Base-by-base conservation (phyloP, 2,329 filamentous ascomycete species). In the Aureobasidium sp. region DNA sequence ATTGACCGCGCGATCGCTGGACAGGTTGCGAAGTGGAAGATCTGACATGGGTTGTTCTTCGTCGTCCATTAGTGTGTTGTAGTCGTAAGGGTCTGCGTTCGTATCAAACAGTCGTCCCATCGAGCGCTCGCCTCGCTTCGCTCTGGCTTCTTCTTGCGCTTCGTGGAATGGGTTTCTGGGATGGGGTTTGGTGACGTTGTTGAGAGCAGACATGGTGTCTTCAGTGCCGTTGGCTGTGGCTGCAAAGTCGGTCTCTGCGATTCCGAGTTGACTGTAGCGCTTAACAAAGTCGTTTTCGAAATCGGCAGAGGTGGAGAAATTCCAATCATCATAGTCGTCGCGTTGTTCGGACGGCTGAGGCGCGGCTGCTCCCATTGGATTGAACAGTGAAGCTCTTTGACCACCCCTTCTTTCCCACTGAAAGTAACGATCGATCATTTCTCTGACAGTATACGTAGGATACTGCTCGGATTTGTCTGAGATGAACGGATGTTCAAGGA, bases 331-430 rank as follows among this genome's bases (percentile, higher is more conserved):
- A 3, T 78, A 74, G 0, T 75, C 69, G 7, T 73, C 68, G 19
- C 55, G 55, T 4, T 78, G 74, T 75, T 73, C 13, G 74, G 68
- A 21, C 66, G 29, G 79, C 77, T 31, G 79, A 33, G 83, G 82
- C 13, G 79, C 79, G 17, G 77, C 78, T 17, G 83, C 83, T 63
- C 83, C 83, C 58, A 78, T 80, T 25, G 80, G 78, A 63, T 83
- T 79, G 69, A 85, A 86, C 0, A 87, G 72, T 6, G 84, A 87
- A 64, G 82, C 83, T 47, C 89, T 81, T 65, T 83, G 84, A 29
- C 88, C 88, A 25, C 89, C 89, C 65, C 84, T 81, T 8, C 84
- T 81, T 70, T 92, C 88, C 89, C 89, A 93, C 21, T 85, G 69
- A 68, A 85, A 86, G 74, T 88, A 93, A 13, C 83, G 85, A 64